Base-by-base conservation (phyloP, 345 rosid species). In the Citrus sp. region DNA sequence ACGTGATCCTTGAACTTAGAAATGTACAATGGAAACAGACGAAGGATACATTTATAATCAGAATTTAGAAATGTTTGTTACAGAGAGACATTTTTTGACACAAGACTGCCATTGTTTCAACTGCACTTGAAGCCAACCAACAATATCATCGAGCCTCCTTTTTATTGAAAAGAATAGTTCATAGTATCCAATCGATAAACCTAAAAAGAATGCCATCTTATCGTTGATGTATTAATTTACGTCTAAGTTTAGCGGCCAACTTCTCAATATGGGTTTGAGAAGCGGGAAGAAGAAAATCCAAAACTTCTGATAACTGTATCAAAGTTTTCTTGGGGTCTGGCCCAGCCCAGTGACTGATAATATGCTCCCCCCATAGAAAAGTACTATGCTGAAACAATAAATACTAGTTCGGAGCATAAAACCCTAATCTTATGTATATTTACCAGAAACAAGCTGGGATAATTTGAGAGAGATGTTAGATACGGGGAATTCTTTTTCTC, bases 401-500 rank as follows among this genome's bases (percentile, higher is more conserved):
- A 66, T 34, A n/a, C 79, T 3, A 18, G 9, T 16, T n/a, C 18
- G 24, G 10, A 21, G 42, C 30, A 28, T 64, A 28, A 49, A 28
- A 46, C n/a, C 28, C 71, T 64, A 49, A 64, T 22, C 78, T 75
- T 64, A 4, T 63, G 34, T 7, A 35, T 13, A 32, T 51, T 55
- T 30, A n/a, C 54, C 40, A 51, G 68, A 75, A 49, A 28, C n/a
- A 16, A 60, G 77, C 34, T 28, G 37, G 34, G 69, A 4, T 35
- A 6, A 30, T 49, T 19, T n/a, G 12, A 18, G 56, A 34, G 30
- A 49, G 16, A 76, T n/a, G 66, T 58, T 80, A 89, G 70, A 84
- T 30, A 40, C 82, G 77, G 3, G 82, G 85, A 65, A 83, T 77
- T 73, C 85, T 81, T 85, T 73, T 86, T 75, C 82, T 84, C 32